Evolutionary conservation across 2,329 filamentous ascomycete species (phyloP), one percentile per base, ranked within the genome.

Genomic region (Sporothrix brunneoviolacea): DNA sequence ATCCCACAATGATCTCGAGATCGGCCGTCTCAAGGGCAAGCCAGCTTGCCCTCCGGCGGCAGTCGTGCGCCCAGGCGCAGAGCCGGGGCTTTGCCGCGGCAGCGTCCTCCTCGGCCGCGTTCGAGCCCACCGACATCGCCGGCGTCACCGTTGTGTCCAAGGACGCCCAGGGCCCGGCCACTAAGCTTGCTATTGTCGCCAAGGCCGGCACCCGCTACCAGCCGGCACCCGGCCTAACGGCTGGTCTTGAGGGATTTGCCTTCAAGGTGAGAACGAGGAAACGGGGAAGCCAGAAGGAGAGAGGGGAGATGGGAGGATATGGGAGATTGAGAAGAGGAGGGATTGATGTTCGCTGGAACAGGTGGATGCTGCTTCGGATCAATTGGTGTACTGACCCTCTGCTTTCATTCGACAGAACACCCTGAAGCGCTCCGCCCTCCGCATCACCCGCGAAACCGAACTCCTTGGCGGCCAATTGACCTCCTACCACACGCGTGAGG

Each of bases 151-250:
- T 94, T 62, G 91, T 91, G 66, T 88, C 88, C 74, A 84, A 91
- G 75, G 91, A 97, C 70, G 78, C 88, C 64, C 80, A 87, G 57
- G 88, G 89, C 57, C 88, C 90, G 59, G 95, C 91, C 55, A 90
- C 91, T 55, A 94, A 89, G 65, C 79, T 98, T 59, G 90, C 91
- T 51, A 72, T 98, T 58, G 88, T 98, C 67, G 83, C 91, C 60
- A 95, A 95, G 78, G 93, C 90, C 57, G 93, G 93, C 64, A 94
- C 91, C 58, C 80, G 93, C 70, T 97, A 91, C 72, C 84, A 98
- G 76, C 81, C 88, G 57, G 78, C 87, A 60, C 93, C 93, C 57
- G 93, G 93, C 59, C 79, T 96, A 69, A 86, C 91, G 58, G 86
- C 91, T 65, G 91, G 86, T 53, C 80, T 98, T 59, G 87, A 93